A percentile compares a stretch with the other conserved stretches of the same genome.
Conservation (phyloP, 805 yeast species). For the Wickerhamiella azyma region DNA sequence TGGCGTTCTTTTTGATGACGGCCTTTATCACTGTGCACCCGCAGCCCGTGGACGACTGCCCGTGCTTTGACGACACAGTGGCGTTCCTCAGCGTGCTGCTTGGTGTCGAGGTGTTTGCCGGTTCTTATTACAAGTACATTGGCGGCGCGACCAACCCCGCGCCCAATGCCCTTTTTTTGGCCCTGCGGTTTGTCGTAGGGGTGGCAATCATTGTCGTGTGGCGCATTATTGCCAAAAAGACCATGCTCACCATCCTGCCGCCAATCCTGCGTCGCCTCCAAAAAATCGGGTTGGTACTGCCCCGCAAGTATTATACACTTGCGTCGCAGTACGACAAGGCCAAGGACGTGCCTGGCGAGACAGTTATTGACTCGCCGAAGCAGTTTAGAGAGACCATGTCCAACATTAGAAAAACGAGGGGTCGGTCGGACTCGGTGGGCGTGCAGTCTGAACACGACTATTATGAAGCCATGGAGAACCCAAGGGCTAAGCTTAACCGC, state of each 20-base stretch:
- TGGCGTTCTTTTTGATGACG: background rate
- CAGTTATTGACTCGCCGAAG: constrained; percentile 26
- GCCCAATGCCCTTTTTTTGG: background rate
- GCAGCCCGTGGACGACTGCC: constrained; percentile 83
- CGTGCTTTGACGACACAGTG: constrained; percentile 90
- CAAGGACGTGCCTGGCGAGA: constrained; percentile 14
- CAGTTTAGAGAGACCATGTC: constrained; percentile 23
- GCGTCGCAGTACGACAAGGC: constrained; percentile 28
- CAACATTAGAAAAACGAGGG: constrained; percentile 17
- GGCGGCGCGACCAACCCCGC: background rate
- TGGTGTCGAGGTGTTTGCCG: constrained; percentile 47
- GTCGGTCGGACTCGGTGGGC: constrained; percentile 28
- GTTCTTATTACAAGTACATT: background rate
- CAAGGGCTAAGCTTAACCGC: background rate
- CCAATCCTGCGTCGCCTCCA: constrained; percentile 38
- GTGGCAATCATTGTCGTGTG: constrained; percentile 48
- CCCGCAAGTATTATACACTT: constrained; percentile 28
- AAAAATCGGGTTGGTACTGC: constrained; percentile 28
- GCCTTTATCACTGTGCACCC: constrained; percentile 49
- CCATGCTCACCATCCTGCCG: constrained; percentile 42
- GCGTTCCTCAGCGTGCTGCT: constrained; percentile 80
- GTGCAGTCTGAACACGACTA: constrained; percentile 32
- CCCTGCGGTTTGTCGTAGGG: constrained; percentile 46
- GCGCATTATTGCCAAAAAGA: constrained; percentile 62
- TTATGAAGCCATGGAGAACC: constrained; percentile 25